These are phyloP conservation scores for Centella asiatica DNA, from an alignment of 129 eudicot genomes.

Conservation along the genomic window DNA sequence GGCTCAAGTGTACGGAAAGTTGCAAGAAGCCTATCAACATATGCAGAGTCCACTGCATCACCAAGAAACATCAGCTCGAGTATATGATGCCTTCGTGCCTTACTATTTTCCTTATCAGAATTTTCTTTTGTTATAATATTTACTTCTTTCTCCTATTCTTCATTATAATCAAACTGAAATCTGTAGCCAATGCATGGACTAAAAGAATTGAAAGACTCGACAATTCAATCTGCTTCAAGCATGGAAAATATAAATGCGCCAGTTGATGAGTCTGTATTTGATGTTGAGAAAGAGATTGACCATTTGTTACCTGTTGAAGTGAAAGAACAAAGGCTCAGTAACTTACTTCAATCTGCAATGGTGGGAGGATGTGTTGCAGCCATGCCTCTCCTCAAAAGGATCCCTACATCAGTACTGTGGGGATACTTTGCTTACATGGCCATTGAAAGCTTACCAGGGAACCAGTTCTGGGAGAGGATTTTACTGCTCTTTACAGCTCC, in stretches of 20 bases:
- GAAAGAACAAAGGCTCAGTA: constrained; percentile 16
- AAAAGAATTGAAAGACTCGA: constrained; percentile 12
- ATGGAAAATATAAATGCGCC: constrained; percentile 8
- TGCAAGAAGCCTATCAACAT: constrained; percentile 15
- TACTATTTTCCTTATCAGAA: background rate
- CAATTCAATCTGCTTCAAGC: constrained; percentile 7
- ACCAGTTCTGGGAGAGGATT: constrained; percentile 18
- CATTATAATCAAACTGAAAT: background rate
- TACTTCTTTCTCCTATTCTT: background rate
- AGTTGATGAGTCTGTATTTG: constrained; percentile 14
- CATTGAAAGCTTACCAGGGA: constrained; percentile 16
- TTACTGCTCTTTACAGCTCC: constrained; percentile 15
- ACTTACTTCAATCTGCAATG: constrained; percentile 12
- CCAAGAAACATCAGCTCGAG: constrained; percentile 18
- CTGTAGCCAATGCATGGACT: background rate
- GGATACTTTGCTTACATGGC: constrained; percentile 20
- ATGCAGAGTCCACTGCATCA: constrained; percentile 13
- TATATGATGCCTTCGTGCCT: constrained; percentile 4
- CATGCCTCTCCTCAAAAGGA: constrained; percentile 17
- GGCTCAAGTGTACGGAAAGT: constrained; percentile 11
- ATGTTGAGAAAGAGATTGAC: constrained; percentile 18
- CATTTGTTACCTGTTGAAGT: constrained; percentile 15
- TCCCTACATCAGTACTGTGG: constrained; percentile 16
- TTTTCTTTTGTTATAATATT: background rate
- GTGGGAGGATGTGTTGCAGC: constrained; percentile 19